Evolutionary conservation across 495 filamentous ascomycete species (phyloP), one percentile per base, ranked within the genome.

Genomic region (Hyaloscypha finlandica): DNA sequence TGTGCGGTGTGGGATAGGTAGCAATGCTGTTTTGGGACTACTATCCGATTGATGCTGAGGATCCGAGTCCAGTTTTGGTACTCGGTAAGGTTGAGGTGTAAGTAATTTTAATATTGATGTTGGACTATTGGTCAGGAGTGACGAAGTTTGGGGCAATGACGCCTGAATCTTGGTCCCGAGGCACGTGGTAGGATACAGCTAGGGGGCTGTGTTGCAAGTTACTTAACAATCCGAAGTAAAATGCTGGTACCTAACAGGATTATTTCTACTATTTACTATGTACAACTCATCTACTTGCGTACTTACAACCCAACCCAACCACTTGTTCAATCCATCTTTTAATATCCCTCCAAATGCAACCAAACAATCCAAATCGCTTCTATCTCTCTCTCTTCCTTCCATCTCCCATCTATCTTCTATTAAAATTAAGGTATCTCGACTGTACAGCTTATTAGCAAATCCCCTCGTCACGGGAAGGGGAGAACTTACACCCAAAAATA

Each of bases 351-450:
- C 16, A 4, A 48, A 48, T 19, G 42, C 4, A 14, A 48, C 11
- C 16, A 48, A 48, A 19, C 35, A 37, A 37, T 37, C 35, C 35
- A 48, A 19, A 4, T 48, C 42, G 25, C 16, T 48, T 48, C 42
- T 48, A 3, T 48, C 9, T 4, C 25, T 48, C 16, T 48, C 16
- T 19, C 42, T 48, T 12, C 16, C 42, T 48, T 6, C 42, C 16
- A 19, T 48, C 42, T 48, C 42, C 16, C 42, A 48, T 62, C 67
- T 78, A 89, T 59, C 86, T 79, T 61, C 84, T 79, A 72, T 90
- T 90, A 77, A 86, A 90, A 73, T 88, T 89, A 51, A 90, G 73
- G 74, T 82, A 89, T 56, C 87, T 86, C 63, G 85, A 82, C 87
- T 86, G 61, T 37, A 42, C 25, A 14, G 2, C 16, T 30, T 20